phyloP scores from a whole-genome alignment of 2,329 filamentous ascomycete genomes.

The Coniochaeta hoffmannii region DNA sequence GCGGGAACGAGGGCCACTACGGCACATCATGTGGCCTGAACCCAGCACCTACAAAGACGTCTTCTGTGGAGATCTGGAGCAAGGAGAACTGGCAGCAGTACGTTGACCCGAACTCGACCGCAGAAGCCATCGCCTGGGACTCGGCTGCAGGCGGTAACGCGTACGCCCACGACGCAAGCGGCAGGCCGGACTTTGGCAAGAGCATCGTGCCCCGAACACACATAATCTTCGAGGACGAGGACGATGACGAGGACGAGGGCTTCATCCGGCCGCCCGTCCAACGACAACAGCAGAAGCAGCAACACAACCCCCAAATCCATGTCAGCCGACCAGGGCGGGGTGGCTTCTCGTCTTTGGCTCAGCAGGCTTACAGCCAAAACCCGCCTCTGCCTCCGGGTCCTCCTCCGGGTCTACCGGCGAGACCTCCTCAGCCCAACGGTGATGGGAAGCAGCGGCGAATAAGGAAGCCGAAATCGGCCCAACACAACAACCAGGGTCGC shows the following conservation, averaged over 20 bases:
- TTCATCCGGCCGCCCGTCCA: constrained; percentile 30
- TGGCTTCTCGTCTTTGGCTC: background rate
- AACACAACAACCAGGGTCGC: constrained; percentile 2
- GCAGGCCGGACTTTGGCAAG: constrained; percentile 15
- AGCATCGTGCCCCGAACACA: constrained; percentile 25
- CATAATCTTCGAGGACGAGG: constrained; percentile 39
- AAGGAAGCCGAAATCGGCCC: background rate
- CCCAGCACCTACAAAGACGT: constrained; percentile 10
- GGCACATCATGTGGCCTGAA: constrained; percentile 44
- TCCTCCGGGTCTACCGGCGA: constrained; percentile 7
- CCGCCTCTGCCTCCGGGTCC: constrained; percentile 14
- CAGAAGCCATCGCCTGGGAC: constrained; percentile 27
- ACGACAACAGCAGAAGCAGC: constrained; percentile 18
- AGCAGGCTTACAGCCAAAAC: background rate
- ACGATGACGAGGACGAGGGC: constrained; percentile 28
- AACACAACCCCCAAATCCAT: constrained; percentile 20
- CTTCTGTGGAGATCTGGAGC: constrained; percentile 42
- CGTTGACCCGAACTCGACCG: constrained; percentile 35
- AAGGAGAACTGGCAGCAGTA: constrained; percentile 39
- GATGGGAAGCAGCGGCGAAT: background rate
- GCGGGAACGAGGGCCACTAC: constrained; percentile 47
- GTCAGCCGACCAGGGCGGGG: constrained; percentile 4
- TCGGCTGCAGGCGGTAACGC: background rate
- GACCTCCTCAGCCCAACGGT: constrained; percentile 3
- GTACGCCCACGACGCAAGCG: background rate